Evolutionary conservation across 2,329 filamentous ascomycete species (phyloP), one percentile per base, ranked within the genome.

Genomic region (Apiospora marii): DNA sequence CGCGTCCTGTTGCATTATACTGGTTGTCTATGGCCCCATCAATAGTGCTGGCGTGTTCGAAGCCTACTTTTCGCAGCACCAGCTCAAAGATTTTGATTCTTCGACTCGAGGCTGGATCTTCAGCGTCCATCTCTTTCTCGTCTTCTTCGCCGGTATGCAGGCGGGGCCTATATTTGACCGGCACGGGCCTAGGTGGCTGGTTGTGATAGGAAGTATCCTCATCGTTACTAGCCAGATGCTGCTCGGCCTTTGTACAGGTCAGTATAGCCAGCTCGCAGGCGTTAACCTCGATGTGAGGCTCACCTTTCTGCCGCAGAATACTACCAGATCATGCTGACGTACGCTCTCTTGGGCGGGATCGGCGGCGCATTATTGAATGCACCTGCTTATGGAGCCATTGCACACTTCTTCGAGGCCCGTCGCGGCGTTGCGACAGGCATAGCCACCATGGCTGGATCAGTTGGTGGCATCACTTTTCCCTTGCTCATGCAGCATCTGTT

Each of bases 71-170:
- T 81, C 81, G 44, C 78, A 78, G 4, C 80, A 88, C 71, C 86
- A 88, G 74, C 80, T 88, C 1, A 77, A 80, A 0, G 73, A 75
- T 5, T 86, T 85, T 73, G 82, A 81, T 6, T 78, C 83, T 4
- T 78, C 83, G 4, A 82, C 87, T 49, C 81, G 88, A 0, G 86
- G 86, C 24, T 88, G 86, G 86, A 87, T 87, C 70, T 83, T 83
- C 0, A 84, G 85, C 0, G 74, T 87, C 4, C 83, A 86, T 43
- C 82, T 84, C 12, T 87, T 86, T 64, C 74, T 87, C 1, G 81
- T 83, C 0, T 77, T 87, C 0, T 81, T 85, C 27, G 79, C 86
- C 3, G 85, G 84, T 6, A 83, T 87, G 8, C 14, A 70, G 58
- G 81, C 86, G 7, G 86, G 86, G 0, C 86, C 86, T 1, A 72